Evolutionary conservation across 2,329 filamentous ascomycete genomes (phyloP).

Genomic region (Plenodomus lindquistii): DNA sequence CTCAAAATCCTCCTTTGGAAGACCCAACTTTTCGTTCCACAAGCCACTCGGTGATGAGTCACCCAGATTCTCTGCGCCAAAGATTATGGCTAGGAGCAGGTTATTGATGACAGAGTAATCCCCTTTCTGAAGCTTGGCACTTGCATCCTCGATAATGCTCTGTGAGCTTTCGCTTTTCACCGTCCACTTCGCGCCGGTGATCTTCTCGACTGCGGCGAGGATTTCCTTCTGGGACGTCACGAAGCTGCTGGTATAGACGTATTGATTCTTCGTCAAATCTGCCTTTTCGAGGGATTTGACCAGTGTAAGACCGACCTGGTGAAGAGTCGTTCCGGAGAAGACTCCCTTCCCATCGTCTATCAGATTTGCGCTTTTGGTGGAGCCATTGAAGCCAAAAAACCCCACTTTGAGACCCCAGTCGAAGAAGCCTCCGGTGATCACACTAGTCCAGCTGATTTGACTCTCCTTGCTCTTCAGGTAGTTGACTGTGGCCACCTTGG

Average conservation of each 20-base stretch:
- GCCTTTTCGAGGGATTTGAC: slow-evolving; percentile 55
- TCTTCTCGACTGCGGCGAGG: slow-evolving; percentile 56
- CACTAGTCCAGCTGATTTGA: slow-evolving; percentile 60
- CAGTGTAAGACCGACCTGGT: slow-evolving; percentile 57
- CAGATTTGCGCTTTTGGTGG: slow-evolving; percentile 56
- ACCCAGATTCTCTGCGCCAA: slow-evolving; percentile 21
- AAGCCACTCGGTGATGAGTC: slow-evolving; percentile 27
- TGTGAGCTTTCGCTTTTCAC: slow-evolving; percentile 47
- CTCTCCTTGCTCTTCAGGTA: slow-evolving; percentile 56
- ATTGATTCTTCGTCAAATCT: slow-evolving; percentile 60
- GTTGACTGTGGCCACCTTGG: slow-evolving; percentile 55
- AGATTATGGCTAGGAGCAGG: slow-evolving; percentile 24
- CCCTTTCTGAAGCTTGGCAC: slow-evolving; percentile 42
- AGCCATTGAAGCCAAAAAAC: slow-evolving; percentile 58
- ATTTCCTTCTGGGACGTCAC: slow-evolving; percentile 63
- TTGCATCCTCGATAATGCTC: slow-evolving; percentile 33
- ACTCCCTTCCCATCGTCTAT: slow-evolving; percentile 60
- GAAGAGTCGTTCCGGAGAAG: slow-evolving; percentile 57
- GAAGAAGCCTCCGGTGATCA: slow-evolving; percentile 57
- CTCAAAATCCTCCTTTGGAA: slow-evolving; percentile 48
- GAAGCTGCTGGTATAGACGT: slow-evolving; percentile 62
- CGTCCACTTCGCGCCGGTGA: slow-evolving; percentile 56
- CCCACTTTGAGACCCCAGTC: slow-evolving; percentile 60
- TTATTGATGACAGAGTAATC: slow-evolving; percentile 32
- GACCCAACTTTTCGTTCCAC: slow-evolving; percentile 49